These are phyloP conservation scores for Fraxinus sp. DNA, from an alignment of 305 asterid genomes.

Conservation along the genomic window DNA sequence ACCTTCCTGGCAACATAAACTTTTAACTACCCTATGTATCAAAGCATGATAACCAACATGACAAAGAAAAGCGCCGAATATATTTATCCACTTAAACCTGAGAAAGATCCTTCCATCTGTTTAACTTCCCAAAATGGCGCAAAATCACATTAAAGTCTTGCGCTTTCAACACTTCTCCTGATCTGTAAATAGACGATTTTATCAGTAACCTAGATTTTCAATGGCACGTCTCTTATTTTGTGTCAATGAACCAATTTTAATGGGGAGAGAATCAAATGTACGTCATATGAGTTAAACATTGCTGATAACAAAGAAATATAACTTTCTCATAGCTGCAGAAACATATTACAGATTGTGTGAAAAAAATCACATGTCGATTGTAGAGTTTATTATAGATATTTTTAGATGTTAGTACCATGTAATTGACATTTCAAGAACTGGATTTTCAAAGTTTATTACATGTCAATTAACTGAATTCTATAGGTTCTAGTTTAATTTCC, in stretches of 20 bases:
- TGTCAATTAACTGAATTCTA: not conserved
- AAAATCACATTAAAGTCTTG: constrained; percentile 73
- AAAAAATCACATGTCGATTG: not conserved
- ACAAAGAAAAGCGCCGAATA: constrained; percentile 20
- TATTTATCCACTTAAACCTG: constrained; percentile 50
- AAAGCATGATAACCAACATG: not conserved
- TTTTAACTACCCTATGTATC: constrained; percentile 13
- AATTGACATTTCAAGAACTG: not conserved
- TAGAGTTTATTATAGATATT: not conserved
- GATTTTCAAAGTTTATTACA: not conserved
- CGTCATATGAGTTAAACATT: not conserved
- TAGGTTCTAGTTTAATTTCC: not conserved
- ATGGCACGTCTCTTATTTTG: not conserved
- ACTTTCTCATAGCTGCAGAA: not conserved
- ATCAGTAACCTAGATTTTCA: not conserved
- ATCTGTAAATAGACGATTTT: constrained; percentile 51
- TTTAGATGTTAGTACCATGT: not conserved
- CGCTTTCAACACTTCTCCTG: constrained; percentile 59
- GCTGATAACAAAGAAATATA: not conserved
- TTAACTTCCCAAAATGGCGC: constrained; percentile 74
- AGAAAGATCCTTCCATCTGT: constrained; percentile 66
- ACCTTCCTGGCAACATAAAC: not conserved
- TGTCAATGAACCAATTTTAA: not conserved
- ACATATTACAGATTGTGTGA: constrained; percentile 13
- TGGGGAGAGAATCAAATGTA: not conserved